Evolutionary conservation across 768 basidiomycete genomes (phyloP), one percentile per base, ranked within the genome.

Genomic region (Chlorophyllum brunneum): DNA sequence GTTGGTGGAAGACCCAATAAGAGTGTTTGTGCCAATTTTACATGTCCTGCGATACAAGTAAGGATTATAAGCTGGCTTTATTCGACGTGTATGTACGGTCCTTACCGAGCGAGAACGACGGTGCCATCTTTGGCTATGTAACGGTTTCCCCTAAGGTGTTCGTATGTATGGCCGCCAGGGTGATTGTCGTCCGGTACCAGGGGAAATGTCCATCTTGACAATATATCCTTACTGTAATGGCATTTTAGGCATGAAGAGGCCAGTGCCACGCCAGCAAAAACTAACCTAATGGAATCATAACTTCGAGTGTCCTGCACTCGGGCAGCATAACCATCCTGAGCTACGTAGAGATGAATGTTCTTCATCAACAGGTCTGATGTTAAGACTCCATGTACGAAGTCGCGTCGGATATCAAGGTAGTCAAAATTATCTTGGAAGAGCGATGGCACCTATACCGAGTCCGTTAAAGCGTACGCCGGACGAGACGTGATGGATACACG

Each of bases 361-460:
- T 97, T 97, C 79, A 92, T 92, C 37, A 98, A 77, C 30, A 98
- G 67, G 67, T 99, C 97, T 11, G 92, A 95, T 0, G 92, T 95
- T 58, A 99, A 76, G 41, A 99, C 81, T 15, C 95, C 95, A 63
- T 91, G 90, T 13, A 98, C 88, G 61, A 99, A 97, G 69, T 98
- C 93, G 58, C 83, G 77, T 52, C 94, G 83, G 55, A 98, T 79
- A 69, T 95, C 92, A 11, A 85, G 83, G 63, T 95, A 98, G 70
- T 98, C 97, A 63, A 99, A 99, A 70, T 98, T 98, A 70, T 98
- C 97, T 65, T 95, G 93, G 72, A 98, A 99, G 4, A 98, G 66
- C 1, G 95, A 95, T 1, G 93, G 94, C 31, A 98, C 90, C 88
- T 97, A 16, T 30, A 60, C 11, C 44, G 49, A 52, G 34, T 34